Evolutionary conservation across 2,329 filamentous ascomycete species (phyloP).

Genomic region (Pestalotiopsis sp.): DNA sequence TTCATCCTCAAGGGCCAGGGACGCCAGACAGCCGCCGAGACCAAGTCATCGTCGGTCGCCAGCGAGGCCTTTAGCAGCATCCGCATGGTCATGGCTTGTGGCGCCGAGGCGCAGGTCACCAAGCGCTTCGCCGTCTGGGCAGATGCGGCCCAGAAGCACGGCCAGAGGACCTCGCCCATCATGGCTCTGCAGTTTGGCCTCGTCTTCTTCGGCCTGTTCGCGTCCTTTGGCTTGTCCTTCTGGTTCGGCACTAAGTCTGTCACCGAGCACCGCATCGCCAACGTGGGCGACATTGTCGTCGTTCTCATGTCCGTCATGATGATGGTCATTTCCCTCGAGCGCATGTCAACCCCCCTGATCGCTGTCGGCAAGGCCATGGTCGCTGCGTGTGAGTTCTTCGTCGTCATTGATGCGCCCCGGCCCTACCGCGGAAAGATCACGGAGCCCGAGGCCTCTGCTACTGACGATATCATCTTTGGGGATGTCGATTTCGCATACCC

Average conservation of each 20-base stretch:
- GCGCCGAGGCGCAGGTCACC: constrained; percentile 58
- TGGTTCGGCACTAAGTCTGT: constrained; percentile 63
- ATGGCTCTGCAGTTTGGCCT: constrained; percentile 56
- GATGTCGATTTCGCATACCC: constrained; percentile 77
- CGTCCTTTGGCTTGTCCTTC: constrained; percentile 60
- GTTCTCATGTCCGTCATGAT: constrained; percentile 63
- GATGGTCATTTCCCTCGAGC: constrained; percentile 58
- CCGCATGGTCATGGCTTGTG: constrained; percentile 65
- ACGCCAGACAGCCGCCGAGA: constrained; percentile 53
- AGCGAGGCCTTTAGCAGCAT: constrained; percentile 64
- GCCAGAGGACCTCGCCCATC: constrained; percentile 52
- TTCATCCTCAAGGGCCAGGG: constrained; percentile 57
- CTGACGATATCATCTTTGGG: constrained; percentile 61
- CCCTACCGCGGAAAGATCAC: constrained; percentile 43
- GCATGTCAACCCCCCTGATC: constrained; percentile 61
- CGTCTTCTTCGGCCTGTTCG: constrained; percentile 57
- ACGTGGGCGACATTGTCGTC: constrained; percentile 57
- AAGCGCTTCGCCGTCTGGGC: constrained; percentile 58
- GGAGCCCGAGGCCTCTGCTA: constrained; percentile 52
- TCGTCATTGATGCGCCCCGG: constrained; percentile 53
- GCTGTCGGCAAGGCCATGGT: constrained; percentile 60
- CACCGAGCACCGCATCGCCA: constrained; percentile 47
- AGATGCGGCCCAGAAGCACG: constrained; percentile 54
- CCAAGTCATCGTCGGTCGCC: constrained; percentile 60
- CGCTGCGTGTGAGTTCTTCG: constrained; percentile 61